phyloP scores from a whole-genome alignment of 164 flowering plant genomes.

The Piper longum region DNA sequence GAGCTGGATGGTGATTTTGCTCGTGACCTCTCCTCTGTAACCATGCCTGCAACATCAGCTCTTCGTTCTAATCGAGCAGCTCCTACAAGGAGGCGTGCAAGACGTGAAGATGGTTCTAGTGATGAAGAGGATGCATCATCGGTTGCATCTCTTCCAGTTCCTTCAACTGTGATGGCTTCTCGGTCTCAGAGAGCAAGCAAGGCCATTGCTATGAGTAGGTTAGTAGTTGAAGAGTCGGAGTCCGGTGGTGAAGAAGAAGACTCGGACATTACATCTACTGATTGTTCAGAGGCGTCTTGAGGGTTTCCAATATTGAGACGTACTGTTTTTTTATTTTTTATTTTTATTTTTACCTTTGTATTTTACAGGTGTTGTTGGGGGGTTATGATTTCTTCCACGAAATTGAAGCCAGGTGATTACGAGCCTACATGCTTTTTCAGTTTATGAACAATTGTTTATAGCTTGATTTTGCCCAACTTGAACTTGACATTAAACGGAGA shows the following conservation, averaged over 20 bases:
- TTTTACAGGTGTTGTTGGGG: too few species aligned
- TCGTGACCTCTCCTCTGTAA: conserved; percentile 4
- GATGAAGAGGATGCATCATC: conserved; percentile 24
- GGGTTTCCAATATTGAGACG: neutral
- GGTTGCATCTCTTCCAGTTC: conserved; percentile 23
- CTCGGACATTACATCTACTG: conserved; percentile 62
- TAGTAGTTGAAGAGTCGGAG: conserved; percentile 22
- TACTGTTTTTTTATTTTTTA: neutral
- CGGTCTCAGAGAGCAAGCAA: conserved; percentile 94
- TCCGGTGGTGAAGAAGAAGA: conserved; percentile 21
- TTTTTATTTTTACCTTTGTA: too few species aligned
- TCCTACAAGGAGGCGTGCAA: conserved; percentile 39
- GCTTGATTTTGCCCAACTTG: too few species aligned
- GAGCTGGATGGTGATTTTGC: conserved; percentile 28
- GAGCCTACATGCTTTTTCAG: too few species aligned
- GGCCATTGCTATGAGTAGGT: conserved; percentile 65
- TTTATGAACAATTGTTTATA: too few species aligned
- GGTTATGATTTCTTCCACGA: too few species aligned
- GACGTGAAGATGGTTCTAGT: conserved; percentile 30
- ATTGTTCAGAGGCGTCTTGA: conserved; percentile 36
- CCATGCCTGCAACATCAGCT: conserved; percentile 45
- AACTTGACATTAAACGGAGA: too few species aligned
- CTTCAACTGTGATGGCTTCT: conserved; percentile 14
- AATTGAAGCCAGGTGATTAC: too few species aligned
- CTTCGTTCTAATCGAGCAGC: conserved; percentile 33